Evolutionary conservation across 345 rosid species (phyloP).

Genomic region (Gossypium rotundifolium): DNA sequence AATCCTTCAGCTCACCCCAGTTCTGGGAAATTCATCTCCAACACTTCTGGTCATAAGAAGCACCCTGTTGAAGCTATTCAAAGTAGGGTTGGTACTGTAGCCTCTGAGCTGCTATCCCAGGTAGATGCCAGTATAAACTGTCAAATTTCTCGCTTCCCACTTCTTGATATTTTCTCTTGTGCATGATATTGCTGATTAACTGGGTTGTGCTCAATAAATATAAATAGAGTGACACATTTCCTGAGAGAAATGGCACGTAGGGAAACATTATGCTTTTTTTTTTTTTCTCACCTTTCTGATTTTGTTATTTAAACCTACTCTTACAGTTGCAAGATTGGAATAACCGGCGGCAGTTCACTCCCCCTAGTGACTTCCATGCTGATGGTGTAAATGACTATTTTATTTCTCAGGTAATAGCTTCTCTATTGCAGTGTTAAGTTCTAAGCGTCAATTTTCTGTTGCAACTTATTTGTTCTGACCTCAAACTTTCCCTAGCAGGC

Average conservation of each 20-base stretch:
- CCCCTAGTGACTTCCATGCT: slow-evolving; percentile 87
- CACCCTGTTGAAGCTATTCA: slow-evolving; percentile 60
- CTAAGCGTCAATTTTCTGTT: background rate
- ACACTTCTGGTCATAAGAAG: slow-evolving; percentile 34
- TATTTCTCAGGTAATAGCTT: slow-evolving; percentile 75
- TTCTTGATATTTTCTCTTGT: background rate
- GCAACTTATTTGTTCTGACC: slow-evolving; percentile 13
- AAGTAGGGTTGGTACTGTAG: slow-evolving; percentile 63
- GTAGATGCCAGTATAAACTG: slow-evolving; percentile 30
- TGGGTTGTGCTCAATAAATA: background rate
- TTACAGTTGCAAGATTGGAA: slow-evolving; percentile 96
- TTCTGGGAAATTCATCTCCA: slow-evolving; percentile 39
- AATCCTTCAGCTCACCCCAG: slow-evolving; percentile 50
- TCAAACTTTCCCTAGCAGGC: slow-evolving; percentile 47
- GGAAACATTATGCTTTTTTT: slow-evolving; percentile 11
- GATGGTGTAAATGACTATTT: slow-evolving; percentile 82
- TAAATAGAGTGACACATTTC: background rate
- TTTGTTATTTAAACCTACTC: slow-evolving; percentile 19
- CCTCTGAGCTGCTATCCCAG: slow-evolving; percentile 92
- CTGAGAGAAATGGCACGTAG: slow-evolving; percentile 5
- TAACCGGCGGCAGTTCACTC: slow-evolving; percentile 68
- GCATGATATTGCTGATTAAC: background rate
- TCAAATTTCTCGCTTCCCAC: slow-evolving; percentile 2
- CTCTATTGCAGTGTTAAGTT: slow-evolving; percentile 15
- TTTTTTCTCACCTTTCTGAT: slow-evolving; percentile 5